Conservation (phyloP, 805 yeast species). For the Priceomyces medius region DNA sequence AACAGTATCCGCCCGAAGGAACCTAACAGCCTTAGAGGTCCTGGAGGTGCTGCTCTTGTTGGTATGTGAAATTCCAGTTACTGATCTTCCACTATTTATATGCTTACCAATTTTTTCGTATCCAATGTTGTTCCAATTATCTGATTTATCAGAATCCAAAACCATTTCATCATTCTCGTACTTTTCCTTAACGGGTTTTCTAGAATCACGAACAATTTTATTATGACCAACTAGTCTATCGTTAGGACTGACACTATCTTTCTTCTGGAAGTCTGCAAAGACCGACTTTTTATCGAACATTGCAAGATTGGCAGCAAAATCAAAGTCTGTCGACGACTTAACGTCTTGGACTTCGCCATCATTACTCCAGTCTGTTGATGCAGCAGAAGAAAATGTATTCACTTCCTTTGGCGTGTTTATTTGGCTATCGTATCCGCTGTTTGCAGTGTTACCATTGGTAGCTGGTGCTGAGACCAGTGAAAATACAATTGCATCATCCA, state of each 20-base stretch:
- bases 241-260: conserved; percentile 59
- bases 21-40: conserved; percentile 15
- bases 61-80: conserved; percentile 8
- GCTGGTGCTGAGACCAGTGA: conserved; percentile 15
- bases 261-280: conserved; percentile 68
- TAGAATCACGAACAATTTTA: conserved; percentile 35
- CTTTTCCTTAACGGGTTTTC: conserved; percentile 40
- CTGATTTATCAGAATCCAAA: conserved; percentile 40
- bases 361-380: conserved; percentile 41
- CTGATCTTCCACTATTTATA: conserved; percentile 3
- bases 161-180: conserved; percentile 76
- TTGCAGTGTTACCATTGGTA: conserved; percentile 6
- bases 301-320: conserved; percentile 76
- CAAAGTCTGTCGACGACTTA: conserved; percentile 65
- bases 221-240: conserved; percentile 76
- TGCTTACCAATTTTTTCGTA: conserved; percentile 6
- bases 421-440: conserved; percentile 3
- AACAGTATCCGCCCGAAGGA: conserved; percentile 19
- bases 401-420: conserved; percentile 10
- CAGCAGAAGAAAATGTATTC: conserved; percentile 8
- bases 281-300: conserved; percentile 80
- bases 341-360: conserved; percentile 46
- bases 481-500: conserved; percentile 31
- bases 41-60: conserved; percentile 15
- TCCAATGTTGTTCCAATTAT: conserved; percentile 55